Conservation (phyloP, 2,329 filamentous ascomycete genomes). For the Trichoderma aggressivum region DNA sequence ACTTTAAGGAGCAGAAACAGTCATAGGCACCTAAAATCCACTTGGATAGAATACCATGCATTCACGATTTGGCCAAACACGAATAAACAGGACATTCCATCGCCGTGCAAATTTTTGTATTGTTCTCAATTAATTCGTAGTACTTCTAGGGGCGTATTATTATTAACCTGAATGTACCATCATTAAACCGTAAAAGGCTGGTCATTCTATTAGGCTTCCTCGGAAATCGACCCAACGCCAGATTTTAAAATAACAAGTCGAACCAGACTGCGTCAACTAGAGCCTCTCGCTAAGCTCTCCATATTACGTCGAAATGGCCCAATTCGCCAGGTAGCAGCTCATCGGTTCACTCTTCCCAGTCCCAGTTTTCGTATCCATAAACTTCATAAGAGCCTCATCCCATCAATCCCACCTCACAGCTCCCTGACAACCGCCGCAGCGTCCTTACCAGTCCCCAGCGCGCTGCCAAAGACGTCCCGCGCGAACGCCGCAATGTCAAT, state of each 20-base stretch:
- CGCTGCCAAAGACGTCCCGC: constrained; percentile 29
- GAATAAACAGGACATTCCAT: no score
- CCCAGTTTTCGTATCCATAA: not conserved
- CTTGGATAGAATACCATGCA: not conserved
- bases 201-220: not conserved
- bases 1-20: constrained; percentile 3
- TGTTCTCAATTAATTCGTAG: not conserved
- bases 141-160: not conserved
- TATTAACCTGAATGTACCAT: constrained; percentile 12
- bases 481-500: constrained; percentile 44
- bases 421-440: constrained; percentile 31
- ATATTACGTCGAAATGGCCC: not conserved
- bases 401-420: constrained; percentile 25
- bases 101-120: not conserved
- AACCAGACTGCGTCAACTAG: not conserved
- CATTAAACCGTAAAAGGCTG: constrained; percentile 8
- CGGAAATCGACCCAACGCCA: not conserved
- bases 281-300: not conserved
- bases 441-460: constrained; percentile 21
- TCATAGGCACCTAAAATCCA: not conserved
- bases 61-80: not conserved
- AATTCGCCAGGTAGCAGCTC: not conserved
- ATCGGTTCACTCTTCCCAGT: not conserved
- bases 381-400: not conserved
- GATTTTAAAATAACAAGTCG: not conserved